phyloP scores from a whole-genome alignment of 2,329 filamentous ascomycete species.

The Aspergillus caelatus region DNA sequence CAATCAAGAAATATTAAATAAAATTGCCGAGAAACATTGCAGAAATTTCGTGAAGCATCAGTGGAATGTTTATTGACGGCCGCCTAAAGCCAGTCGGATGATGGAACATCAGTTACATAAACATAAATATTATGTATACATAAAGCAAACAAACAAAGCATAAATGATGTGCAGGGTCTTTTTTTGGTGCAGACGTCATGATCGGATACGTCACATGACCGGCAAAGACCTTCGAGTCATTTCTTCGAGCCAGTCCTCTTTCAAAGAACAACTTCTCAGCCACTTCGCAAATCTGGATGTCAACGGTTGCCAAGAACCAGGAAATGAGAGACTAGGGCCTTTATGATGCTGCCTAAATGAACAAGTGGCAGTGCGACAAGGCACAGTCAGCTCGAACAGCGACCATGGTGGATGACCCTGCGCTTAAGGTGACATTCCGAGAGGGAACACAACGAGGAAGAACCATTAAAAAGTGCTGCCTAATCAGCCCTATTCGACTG shows the following conservation, averaged over 20 bases:
- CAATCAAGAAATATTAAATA: background rate
- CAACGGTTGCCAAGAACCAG: background rate
- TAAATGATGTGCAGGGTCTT: no score
- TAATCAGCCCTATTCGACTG: conserved; percentile 12
- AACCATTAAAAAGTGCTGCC: conserved; percentile 8
- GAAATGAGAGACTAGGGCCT: background rate
- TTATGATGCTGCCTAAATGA: conserved; percentile 1
- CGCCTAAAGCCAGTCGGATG: background rate
- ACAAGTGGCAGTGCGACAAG: background rate
- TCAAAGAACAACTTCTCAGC: background rate
- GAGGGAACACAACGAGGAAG: background rate
- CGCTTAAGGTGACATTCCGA: background rate
- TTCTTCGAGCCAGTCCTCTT: background rate
- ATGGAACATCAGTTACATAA: no score
- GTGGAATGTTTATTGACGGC: background rate
- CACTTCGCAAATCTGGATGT: background rate
- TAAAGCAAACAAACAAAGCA: no score
- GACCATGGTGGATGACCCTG: background rate
- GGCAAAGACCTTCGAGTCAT: background rate
- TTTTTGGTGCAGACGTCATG: background rate
- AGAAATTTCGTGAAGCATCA: no score
- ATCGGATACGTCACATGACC: background rate
- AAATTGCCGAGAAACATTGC: no score
- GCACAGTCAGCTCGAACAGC: background rate
- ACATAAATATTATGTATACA: no score